Evolutionary conservation across 73 alveolate species (phyloP).

Genomic region (Symbiodinium natans): DNA sequence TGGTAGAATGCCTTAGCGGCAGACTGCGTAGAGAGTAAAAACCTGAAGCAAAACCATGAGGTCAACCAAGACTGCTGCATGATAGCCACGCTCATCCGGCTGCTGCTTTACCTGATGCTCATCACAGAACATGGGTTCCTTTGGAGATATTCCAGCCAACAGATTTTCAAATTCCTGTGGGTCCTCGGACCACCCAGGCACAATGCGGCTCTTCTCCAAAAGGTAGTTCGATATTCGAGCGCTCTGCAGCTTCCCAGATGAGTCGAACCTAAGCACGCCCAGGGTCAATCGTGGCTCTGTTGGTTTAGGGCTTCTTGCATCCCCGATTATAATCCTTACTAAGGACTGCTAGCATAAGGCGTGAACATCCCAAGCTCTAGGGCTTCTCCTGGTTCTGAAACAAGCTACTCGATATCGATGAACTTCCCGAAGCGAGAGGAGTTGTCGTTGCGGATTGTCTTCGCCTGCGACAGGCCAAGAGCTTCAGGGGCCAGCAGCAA

Average conservation of each 20-base stretch:
- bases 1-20: constrained; percentile 95
- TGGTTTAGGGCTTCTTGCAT: not conserved
- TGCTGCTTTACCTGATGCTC: constrained; percentile 95
- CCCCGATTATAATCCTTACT: too few species aligned
- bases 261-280: constrained; percentile 93
- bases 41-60: not conserved
- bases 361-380: too few species aligned
- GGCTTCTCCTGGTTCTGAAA: not conserved
- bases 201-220: constrained; percentile 97
- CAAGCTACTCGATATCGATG: constrained; percentile 95
- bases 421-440: constrained; percentile 98
- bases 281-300: too few species aligned
- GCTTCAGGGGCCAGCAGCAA: too few species aligned
- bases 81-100: constrained; percentile 97
- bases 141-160: not conserved
- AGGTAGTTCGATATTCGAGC: constrained; percentile 97
- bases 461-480: constrained; percentile 95
- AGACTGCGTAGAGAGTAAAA: too few species aligned
- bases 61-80: constrained; percentile 46
- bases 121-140: too few species aligned
- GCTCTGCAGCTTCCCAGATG: constrained; percentile 96
- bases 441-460: constrained; percentile 97
- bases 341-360: too few species aligned
- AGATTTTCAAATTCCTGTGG: too few species aligned
- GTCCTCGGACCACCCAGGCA: too few species aligned